A percentile compares a stretch with the other conserved stretches of the same genome.
phyloP scores from a whole-genome alignment of 1,284 basidiomycete genomes.

The Tylopilus sp. region DNA sequence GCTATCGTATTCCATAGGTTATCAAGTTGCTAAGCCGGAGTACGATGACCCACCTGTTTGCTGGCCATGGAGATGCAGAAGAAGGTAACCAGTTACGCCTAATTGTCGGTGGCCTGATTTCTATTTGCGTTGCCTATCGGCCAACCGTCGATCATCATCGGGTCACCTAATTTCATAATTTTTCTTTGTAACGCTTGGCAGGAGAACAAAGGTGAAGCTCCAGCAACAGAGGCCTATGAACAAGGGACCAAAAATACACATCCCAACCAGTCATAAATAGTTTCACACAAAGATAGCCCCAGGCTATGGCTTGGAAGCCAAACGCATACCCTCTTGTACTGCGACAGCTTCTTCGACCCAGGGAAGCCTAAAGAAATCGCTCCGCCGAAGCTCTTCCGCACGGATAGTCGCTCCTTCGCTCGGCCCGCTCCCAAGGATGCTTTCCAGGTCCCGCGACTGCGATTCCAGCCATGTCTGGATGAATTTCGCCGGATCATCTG shows the following conservation, averaged over 20 bases:
- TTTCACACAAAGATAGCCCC: neutral
- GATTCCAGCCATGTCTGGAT: constrained; percentile 89
- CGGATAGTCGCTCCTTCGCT: constrained; percentile 76
- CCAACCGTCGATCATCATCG: constrained; percentile 9
- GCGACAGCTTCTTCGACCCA: constrained; percentile 80
- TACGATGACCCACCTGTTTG: constrained; percentile 46
- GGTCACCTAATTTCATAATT: neutral
- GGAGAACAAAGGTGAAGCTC: neutral
- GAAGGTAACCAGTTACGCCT: neutral
- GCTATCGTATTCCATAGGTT: constrained; percentile 33
- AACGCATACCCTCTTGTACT: constrained; percentile 51
- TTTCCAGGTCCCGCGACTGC: constrained; percentile 88
- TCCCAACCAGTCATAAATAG: neutral
- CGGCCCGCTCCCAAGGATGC: constrained; percentile 82
- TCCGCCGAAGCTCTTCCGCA: constrained; percentile 83
- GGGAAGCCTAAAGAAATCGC: constrained; percentile 85
- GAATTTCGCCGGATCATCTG: constrained; percentile 76
- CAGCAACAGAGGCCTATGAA: neutral
- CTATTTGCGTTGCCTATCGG: constrained; percentile 20
- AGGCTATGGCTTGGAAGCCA: constrained; percentile 39
- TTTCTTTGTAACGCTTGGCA: neutral
- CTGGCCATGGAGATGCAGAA: constrained; percentile 44
- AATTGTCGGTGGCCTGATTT: constrained; percentile 15
- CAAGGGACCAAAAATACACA: neutral
- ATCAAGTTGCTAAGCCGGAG: neutral